A percentile compares a stretch with the other conserved stretches of the same genome.
Conservation (phyloP, 2,329 filamentous ascomycete genomes). For the Cercospora sojina region DNA sequence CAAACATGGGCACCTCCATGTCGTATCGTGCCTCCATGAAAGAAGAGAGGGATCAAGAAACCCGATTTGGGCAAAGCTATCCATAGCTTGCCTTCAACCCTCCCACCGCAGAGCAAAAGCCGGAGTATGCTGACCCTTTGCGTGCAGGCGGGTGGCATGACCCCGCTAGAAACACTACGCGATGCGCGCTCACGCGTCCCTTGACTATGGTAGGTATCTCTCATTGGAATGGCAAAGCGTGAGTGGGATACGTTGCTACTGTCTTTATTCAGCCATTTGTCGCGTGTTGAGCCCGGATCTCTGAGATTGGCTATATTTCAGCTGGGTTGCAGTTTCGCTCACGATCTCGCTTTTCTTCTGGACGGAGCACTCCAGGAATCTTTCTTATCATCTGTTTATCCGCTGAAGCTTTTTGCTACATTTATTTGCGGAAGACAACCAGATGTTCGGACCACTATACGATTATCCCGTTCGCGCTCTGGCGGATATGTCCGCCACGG, state of each 20-base stretch:
- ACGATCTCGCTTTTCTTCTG: background rate
- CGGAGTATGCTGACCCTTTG: slow-evolving; percentile 13
- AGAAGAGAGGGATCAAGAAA: slow-evolving; percentile 5
- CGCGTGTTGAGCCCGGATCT: background rate
- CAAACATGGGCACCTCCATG: background rate
- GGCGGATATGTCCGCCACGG: slow-evolving; percentile 1
- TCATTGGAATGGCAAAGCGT: background rate
- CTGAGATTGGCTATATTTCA: background rate
- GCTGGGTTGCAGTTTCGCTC: background rate
- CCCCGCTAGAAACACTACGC: slow-evolving; percentile 7
- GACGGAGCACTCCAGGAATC: background rate
- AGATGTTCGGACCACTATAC: slow-evolving; percentile 11
- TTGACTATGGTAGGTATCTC: slow-evolving; percentile 10
- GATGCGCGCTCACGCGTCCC: slow-evolving; percentile 11
- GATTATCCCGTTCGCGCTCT: slow-evolving; percentile 4
- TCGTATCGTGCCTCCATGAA: background rate
- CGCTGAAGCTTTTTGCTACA: background rate
- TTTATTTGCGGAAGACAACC: background rate
- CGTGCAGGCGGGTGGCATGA: slow-evolving; percentile 4
- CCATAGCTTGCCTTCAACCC: slow-evolving; percentile 3
- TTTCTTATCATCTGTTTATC: background rate
- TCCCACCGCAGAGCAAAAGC: background rate
- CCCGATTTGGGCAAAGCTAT: slow-evolving; percentile 11
- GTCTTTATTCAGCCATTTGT: slow-evolving; percentile 2
- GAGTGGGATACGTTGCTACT: background rate